A percentile compares a stretch with the other conserved stretches of the same genome.
Conservation (phyloP, 2,329 filamentous ascomycete species). For the Xylariaceae sp. region DNA sequence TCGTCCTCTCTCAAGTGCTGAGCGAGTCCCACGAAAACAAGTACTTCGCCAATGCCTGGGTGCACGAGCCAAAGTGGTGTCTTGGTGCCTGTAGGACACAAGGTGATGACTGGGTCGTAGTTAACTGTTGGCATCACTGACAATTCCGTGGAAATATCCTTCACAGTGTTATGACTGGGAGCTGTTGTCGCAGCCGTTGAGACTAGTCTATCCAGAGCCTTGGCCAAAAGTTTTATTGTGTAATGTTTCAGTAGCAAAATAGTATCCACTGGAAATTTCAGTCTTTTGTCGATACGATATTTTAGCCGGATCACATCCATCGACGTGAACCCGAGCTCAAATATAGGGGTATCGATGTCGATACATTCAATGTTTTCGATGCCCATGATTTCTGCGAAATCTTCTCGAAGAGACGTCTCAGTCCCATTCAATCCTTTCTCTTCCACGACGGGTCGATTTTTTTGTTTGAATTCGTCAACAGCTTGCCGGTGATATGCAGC, state of each 20-base stretch:
- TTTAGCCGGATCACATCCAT: conserved; percentile 47
- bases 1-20: conserved; percentile 40
- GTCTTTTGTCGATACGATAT: conserved; percentile 35
- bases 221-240: conserved; percentile 34
- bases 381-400: neutral
- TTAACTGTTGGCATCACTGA: neutral
- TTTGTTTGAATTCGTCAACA: neutral
- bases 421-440: neutral
- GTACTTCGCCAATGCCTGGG: conserved; percentile 45
- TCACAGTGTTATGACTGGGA: too few species aligned
- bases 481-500: neutral
- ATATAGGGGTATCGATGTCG: conserved; percentile 26
- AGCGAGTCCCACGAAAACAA: conserved; percentile 44
- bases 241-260: conserved; percentile 41
- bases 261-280: conserved; percentile 38
- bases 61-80: conserved; percentile 46
- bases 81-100: conserved; percentile 37
- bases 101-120: conserved; percentile 29
- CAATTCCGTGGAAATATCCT: too few species aligned
- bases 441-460: neutral
- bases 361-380: conserved; percentile 1
- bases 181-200: too few species aligned
- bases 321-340: conserved; percentile 42
- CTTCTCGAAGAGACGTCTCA: neutral
- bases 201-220: conserved; percentile 19